A percentile compares a stretch with the other conserved stretches of the same genome.
Evolutionary conservation across 192 early-diverging fungal genomes (phyloP).

Genomic region (Rhizoclosmatium sp.): DNA sequence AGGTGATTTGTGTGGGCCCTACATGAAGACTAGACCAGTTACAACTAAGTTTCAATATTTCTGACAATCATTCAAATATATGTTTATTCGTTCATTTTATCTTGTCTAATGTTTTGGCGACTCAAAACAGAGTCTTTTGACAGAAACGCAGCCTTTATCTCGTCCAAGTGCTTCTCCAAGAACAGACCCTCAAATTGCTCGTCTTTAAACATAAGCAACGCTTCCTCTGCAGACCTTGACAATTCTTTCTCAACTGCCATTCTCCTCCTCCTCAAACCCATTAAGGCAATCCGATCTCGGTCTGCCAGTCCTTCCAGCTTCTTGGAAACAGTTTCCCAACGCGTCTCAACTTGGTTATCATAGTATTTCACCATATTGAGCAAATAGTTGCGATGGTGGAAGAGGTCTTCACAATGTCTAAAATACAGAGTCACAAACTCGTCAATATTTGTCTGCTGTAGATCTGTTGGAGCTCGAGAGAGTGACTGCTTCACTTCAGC

Average conservation of each 20-base stretch:
- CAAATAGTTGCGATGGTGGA: neutral
- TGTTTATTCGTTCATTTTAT: too few species aligned
- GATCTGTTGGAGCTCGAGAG: neutral
- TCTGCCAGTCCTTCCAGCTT: neutral
- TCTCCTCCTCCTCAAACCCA: neutral
- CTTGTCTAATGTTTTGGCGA: too few species aligned
- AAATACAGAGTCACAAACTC: neutral
- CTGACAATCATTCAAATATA: too few species aligned
- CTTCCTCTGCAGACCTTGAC: too few species aligned
- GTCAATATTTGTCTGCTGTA: neutral
- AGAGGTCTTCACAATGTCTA: neutral
- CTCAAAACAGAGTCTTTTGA: too few species aligned
- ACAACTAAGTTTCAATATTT: too few species aligned
- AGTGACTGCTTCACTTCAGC: neutral
- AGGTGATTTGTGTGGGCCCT: too few species aligned
- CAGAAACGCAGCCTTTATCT: too few species aligned
- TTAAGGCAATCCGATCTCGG: neutral
- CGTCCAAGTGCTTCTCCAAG: too few species aligned
- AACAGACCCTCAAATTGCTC: too few species aligned
- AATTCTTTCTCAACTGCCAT: neutral
- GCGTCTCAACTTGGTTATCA: neutral
- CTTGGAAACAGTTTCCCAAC: neutral
- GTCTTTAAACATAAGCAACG: too few species aligned
- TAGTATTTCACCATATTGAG: neutral
- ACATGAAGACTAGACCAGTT: too few species aligned